Conservation (phyloP, 352 stramenopile genomes). For the Phytophthora syringae region DNA sequence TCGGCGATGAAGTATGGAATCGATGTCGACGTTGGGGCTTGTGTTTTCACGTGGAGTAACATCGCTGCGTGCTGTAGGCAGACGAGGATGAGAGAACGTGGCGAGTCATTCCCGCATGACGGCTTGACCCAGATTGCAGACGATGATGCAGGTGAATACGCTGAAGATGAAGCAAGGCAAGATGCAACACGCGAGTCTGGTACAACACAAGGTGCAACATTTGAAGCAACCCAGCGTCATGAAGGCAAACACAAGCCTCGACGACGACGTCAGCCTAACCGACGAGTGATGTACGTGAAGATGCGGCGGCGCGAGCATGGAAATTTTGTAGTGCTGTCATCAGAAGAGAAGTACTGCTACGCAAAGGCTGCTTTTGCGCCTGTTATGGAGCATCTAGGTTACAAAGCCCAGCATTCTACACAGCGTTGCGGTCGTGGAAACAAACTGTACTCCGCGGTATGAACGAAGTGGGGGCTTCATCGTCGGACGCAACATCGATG, state of each 20-base stretch:
- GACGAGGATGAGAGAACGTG: background rate
- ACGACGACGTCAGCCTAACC: background rate
- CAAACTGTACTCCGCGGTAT: background rate
- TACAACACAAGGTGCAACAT: no score
- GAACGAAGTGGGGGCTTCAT: background rate
- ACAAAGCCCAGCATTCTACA: no score
- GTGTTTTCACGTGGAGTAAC: background rate
- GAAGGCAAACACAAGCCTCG: background rate
- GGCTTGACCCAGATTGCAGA: background rate
- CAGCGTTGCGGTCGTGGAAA: no score
- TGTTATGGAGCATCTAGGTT: background rate
- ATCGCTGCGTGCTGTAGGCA: conserved; percentile 1
- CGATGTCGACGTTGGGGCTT: background rate
- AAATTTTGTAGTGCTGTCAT: background rate
- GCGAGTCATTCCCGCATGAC: background rate
- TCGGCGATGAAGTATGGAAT: conserved; percentile 1
- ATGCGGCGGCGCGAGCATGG: background rate
- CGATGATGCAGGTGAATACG: background rate
- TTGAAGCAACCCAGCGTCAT: background rate
- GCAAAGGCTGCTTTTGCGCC: background rate
- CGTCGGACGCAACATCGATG: background rate
- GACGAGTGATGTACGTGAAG: background rate
- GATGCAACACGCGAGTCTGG: background rate
- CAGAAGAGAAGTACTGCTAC: background rate
- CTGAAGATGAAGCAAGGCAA: background rate